These are phyloP conservation scores for Puya raimondii DNA, from an alignment of 176 grass and related monocot genomes.

Conservation along the genomic window DNA sequence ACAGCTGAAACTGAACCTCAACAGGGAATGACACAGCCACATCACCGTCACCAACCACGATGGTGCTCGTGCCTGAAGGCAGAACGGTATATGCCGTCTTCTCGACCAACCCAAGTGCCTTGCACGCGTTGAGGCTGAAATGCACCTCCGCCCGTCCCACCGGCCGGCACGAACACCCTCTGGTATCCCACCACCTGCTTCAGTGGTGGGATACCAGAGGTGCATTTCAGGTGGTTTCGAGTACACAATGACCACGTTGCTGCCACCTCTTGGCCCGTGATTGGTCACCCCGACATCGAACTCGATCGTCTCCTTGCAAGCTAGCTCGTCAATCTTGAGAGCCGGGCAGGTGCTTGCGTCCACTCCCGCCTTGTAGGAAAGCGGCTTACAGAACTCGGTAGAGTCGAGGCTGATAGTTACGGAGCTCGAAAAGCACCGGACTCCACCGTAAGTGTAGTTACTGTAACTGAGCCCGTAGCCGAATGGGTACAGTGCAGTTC, in stretches of 20 bases:
- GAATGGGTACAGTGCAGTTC: constrained; percentile 50
- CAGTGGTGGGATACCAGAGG: too few species aligned
- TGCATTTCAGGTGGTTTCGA: constrained; percentile 45
- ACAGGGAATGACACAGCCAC: too few species aligned
- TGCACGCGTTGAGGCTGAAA: constrained; percentile 40
- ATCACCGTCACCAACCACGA: too few species aligned
- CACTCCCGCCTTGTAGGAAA: constrained; percentile 5
- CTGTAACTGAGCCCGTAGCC: constrained; percentile 82
- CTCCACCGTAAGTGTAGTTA: constrained; percentile 29
- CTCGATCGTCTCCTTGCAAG: not conserved
- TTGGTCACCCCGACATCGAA: constrained; percentile 43
- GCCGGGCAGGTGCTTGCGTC: too few species aligned
- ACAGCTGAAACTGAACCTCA: too few species aligned
- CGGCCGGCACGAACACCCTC: constrained; percentile 31
- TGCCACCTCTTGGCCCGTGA: constrained; percentile 53
- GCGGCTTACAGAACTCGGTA: not conserved
- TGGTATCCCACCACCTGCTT: constrained; percentile 54
- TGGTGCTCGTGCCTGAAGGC: too few species aligned
- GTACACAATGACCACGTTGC: constrained; percentile 59
- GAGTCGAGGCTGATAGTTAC: not conserved
- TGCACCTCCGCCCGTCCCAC: constrained; percentile 29
- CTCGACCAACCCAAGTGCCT: not conserved
- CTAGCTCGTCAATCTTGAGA: too few species aligned
- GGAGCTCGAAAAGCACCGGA: constrained; percentile 1
- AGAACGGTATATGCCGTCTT: too few species aligned